Evolutionary conservation across 345 rosid genomes (phyloP), one percentile per base, ranked within the genome.

Genomic region (Salix koriyanagi): DNA sequence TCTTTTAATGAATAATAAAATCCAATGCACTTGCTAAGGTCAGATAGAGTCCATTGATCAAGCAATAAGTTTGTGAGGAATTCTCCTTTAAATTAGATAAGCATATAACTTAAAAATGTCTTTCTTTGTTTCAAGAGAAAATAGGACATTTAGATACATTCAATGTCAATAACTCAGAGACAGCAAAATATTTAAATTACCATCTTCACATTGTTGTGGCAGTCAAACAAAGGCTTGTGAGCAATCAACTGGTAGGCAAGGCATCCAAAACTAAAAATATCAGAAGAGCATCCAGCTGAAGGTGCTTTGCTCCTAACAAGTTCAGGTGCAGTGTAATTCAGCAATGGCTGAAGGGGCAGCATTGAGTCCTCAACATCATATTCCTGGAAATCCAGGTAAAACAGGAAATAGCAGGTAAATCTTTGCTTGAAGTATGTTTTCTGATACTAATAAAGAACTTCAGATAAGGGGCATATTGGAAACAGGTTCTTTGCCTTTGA

Each of bases 131-230:
- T 61, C 52, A 11, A 18, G 0, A 56, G 21, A 50, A 54, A 28
- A 69, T 44, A 52, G 69, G 66, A 76, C n/a, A 30, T 37, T 41
- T 19, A 25, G 52, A 48, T 23, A 54, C 44, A 58, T 34, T 28
- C 26, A 71, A 72, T 61, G 44, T 32, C 12, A 5, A 41, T 36
- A 23, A n/a, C 5, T 15, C 44, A 39, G 36, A 39, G 72, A 75
- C 41, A 52, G 25, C 71, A 48, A 54, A 56, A 75, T 28, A 39
- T 69, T 44, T 50, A 70, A 79, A 66, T 50, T 93, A 95, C 99
- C 98, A 93, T 96, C 83, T 93, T 93, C 81, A 96, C 95, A 82
- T 96, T 96, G 86, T 96, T 96, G 82, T 93, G 89, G 89, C 98
- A 96, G 80, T 93, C 90, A 71, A 96, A 81, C 87, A 96, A 88